Conservation (phyloP, 2,329 filamentous ascomycete genomes). For the Claviceps digitariae region DNA sequence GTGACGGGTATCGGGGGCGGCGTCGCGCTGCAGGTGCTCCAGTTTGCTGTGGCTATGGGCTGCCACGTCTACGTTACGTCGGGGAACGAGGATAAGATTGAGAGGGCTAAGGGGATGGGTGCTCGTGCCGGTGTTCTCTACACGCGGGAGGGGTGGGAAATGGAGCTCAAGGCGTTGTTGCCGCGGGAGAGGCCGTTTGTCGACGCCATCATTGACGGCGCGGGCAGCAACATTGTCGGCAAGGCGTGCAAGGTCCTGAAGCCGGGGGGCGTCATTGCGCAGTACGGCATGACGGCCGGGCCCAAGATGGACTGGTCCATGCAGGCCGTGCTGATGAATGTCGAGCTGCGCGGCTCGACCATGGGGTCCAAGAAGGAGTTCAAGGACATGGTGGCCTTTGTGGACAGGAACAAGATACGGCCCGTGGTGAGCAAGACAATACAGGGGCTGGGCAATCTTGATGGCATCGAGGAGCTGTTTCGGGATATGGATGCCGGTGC, state of each 20-base stretch:
- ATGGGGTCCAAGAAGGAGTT: conserved; percentile 92
- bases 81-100: conserved; percentile 61
- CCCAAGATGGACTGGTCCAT: conserved; percentile 83
- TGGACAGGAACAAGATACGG: conserved; percentile 55
- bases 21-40: conserved; percentile 68
- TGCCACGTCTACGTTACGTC: conserved; percentile 73
- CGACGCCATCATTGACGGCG: conserved; percentile 82
- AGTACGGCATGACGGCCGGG: conserved; percentile 81
- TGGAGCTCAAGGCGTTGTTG: conserved; percentile 50
- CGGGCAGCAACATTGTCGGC: conserved; percentile 70
- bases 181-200: conserved; percentile 52
- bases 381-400: conserved; percentile 77
- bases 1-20: conserved; percentile 89
- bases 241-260: conserved; percentile 58
- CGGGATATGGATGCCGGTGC: conserved; percentile 73
- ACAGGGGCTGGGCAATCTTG: conserved; percentile 59
- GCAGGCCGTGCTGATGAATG: conserved; percentile 71
- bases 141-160: conserved; percentile 68
- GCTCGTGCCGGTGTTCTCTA: conserved; percentile 76
- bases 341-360: conserved; percentile 74
- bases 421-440: conserved; percentile 67
- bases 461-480: conserved; percentile 72
- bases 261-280: conserved; percentile 67
- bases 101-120: conserved; percentile 56
- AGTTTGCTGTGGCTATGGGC: conserved; percentile 64